Evolutionary conservation across 2,329 filamentous ascomycete species (phyloP), one percentile per base, ranked within the genome.

Genomic region (Colletotrichum musicola): DNA sequence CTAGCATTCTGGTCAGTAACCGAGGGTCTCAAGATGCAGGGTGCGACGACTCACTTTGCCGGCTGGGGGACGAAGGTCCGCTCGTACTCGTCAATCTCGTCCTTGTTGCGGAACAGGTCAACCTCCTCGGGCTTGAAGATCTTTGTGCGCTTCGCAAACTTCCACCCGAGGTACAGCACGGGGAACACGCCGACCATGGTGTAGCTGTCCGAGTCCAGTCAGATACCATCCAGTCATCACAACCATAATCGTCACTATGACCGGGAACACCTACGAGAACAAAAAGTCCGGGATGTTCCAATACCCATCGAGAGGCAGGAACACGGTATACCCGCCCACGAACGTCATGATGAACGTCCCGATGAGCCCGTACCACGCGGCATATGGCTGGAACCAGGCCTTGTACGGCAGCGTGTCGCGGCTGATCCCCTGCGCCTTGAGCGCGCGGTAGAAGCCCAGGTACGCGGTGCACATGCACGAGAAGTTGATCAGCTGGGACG

Each of bases 261-360:
- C n/a, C n/a, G n/a, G 7, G 1, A 13, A 4, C 20, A 81, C 85
- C 82, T 73, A 89, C 78, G 89, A 92, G 78, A 94, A 93, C 30
- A 95, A 78, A 76, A 95, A 96, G 6, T 87, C 89, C 6, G 90
- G 85, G 0, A 92, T 76, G 68, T 88, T 85, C 93, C 92, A 95
- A 4, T 85, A 84, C 0, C 86, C 82, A 0, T 79, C 75, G 1
- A 79, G 20, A 0, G 91, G 89, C 53, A 95, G 77, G 74, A 95
- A 96, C 1, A 95, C 91, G 0, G 90, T 86, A 71, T 94, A 95
- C 0, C 93, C 93, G 9, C 91, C 89, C 1, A 94, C 89, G 72
- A 95, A 89, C 0, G 90, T 87, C 90, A 95, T 94, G 71, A 92
- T 77, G 56, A 88, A 86, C 1, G 89, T 92, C 27, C 86, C 88